Conservation (phyloP, 768 basidiomycete genomes). For the Pholiota conissans region DNA sequence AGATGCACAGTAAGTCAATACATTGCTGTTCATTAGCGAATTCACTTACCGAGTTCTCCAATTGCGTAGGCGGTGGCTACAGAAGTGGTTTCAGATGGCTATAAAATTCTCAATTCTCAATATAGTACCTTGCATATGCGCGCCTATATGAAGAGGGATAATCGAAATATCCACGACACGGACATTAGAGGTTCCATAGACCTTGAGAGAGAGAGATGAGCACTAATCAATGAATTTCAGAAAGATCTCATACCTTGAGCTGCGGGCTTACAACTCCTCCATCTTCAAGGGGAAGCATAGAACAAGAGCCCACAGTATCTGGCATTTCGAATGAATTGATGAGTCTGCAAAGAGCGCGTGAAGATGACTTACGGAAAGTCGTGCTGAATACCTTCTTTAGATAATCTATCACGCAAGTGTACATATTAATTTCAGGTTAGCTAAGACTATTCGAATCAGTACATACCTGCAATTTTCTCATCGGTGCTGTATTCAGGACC, state of each 20-base stretch:
- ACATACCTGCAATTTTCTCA: neutral
- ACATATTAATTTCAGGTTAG: too few relatives aligned
- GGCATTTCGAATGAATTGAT: too few relatives aligned
- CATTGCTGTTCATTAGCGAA: too few relatives aligned
- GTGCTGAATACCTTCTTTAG: neutral
- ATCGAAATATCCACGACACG: slow-evolving; percentile 13
- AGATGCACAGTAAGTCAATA: neutral
- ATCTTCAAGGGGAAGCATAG: slow-evolving; percentile 7
- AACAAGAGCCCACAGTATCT: slow-evolving; percentile 8
- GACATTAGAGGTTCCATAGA: slow-evolving; percentile 9
- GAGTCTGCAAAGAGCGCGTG: too few relatives aligned
- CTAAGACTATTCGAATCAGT: too few relatives aligned
- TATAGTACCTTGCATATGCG: slow-evolving; percentile 9
- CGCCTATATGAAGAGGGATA: slow-evolving; percentile 8
- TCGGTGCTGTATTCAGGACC: neutral
- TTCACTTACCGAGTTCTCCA: slow-evolving; percentile 2
- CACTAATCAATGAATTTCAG: too few relatives aligned
- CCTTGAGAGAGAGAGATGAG: neutral
- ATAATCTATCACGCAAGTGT: too few relatives aligned
- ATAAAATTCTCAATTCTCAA: neutral
- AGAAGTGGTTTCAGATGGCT: neutral
- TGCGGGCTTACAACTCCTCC: slow-evolving; percentile 3
- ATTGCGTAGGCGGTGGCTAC: neutral
- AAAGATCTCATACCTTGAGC: slow-evolving; percentile 6
- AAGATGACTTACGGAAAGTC: neutral